Evolutionary conservation across 257 asterid genomes (phyloP), one percentile per base, ranked within the genome.

Genomic region (Rubia yunnanensis): DNA sequence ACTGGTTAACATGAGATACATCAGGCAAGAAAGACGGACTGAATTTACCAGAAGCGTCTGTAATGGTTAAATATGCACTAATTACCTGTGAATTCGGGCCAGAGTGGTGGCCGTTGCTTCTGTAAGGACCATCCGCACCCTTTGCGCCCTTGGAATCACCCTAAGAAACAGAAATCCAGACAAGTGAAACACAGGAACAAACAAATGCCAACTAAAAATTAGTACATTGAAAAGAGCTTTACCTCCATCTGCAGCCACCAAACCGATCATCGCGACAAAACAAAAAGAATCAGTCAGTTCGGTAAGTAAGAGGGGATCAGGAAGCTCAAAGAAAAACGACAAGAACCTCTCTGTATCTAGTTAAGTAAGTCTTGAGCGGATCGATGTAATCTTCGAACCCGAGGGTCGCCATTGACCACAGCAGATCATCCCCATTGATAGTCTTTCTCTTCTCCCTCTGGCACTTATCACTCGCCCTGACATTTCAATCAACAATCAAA

Each of bases 381-480:
- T 91, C 95, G 56, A 91, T 83, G 74, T 91, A 91, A 48, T 91
- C 96, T 82, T 88, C 96, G 78, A 91, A 91, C 32, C 98, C 98
- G 69, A 90, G 75, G 69, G 96, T 88, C 3, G 91, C 89, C 97
- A 89, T 89, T 70, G 95, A 94, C 95, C 95, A 87, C 2, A 89
- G 71, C 80, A 89, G 74, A 81, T 89, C 97, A 74, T 89, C 97
- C 58, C 97, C 97, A 64, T 85, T 89, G 71, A 89, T 84, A 1
- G 97, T 90, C 86, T 90, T 90, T 63, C 95, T 79, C 72, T 90
- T 85, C 80, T 90, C 97, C 73, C 88, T 85, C 84, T 87, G 95
- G 76, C 97, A 90, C 84, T 90, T 90, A 71, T 90, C 95, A 66
- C 95, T 90, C 57, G 97, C 95, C 88, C 97, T 90, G 46, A 49